Evolutionary conservation across 108 stramenopile genomes (phyloP), one percentile per base, ranked within the genome.

Genomic region (Stephanodiscus triporus): DNA sequence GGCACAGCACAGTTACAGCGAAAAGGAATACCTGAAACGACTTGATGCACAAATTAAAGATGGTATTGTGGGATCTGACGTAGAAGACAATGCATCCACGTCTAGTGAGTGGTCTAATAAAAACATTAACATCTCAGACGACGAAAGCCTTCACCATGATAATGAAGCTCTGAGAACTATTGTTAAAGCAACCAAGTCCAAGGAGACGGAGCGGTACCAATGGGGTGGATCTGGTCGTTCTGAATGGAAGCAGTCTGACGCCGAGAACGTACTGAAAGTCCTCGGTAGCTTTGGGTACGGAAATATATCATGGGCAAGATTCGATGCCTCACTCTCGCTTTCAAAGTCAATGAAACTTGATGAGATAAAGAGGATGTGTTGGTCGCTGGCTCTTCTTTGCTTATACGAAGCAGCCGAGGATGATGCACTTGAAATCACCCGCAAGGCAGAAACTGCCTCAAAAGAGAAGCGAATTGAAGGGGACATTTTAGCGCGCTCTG

Each of bases 341-440:
- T 77, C 81, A 32, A 82, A 77, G 29, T 32, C 72, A 6, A 76
- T 71, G 68, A 54, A 56, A 2, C 64, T 63, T 22, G 76, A 77
- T 13, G 76, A 93, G 85, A 57, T 92, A 14, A 76, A 72, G 69
- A 87, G 91, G 40, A 92, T 95, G 91, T 56, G 78, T 47, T 92
- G 94, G 91, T 68, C 89, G 2, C 29, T 92, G 29, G 53, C 80
- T 1, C 80, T 94, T 16, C 67, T 84, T 20, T 66, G 78, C 27
- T 49, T 94, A 14, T 58, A 81, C 24, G 93, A 94, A 80, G 62
- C 79, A 20, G 88, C 91, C 0, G 63, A 89, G 29, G 86, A 88
- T 47, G 74, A 85, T 27, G 88, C 81, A 9, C 26, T 64, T 16
- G 63, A 70, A 43, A 60, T 66, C 2, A 55, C 32, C 27, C 83